These are phyloP conservation scores for Leccinum subrobustum DNA, from an alignment of 1,284 basidiomycete genomes.

Conservation along the genomic window DNA sequence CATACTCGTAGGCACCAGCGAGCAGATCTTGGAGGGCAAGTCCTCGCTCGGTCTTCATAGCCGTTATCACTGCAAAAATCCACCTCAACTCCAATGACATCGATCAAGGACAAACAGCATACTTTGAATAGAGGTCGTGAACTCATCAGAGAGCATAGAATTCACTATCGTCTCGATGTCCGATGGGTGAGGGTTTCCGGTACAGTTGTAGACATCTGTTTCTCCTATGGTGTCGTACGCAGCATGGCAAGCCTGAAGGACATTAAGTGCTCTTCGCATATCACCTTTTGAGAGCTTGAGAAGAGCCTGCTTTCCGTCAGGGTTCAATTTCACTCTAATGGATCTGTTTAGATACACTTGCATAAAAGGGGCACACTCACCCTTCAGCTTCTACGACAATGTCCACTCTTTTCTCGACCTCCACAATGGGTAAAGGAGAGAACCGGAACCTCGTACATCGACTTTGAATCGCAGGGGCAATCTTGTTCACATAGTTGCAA, in stretches of 20 bases:
- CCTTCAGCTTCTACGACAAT: constrained; percentile 84
- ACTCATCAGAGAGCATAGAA: constrained; percentile 96
- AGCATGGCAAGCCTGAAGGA: constrained; percentile 97
- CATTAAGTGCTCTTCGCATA: constrained; percentile 96
- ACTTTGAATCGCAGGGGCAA: constrained; percentile 97
- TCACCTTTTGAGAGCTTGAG: constrained; percentile 94
- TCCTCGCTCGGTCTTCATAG: constrained; percentile 89
- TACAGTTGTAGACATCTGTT: constrained; percentile 94
- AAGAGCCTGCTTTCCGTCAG: constrained; percentile 86
- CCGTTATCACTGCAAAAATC: constrained; percentile 68
- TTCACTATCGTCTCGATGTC: constrained; percentile 94
- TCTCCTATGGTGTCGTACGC: constrained; percentile 91
- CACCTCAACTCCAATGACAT: constrained; percentile 1
- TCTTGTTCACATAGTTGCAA: constrained; percentile 99
- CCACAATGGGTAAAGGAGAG: constrained; percentile 85
- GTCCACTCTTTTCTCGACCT: constrained; percentile 84
- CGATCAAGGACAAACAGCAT: constrained; percentile 28
- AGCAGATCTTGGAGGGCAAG: constrained; percentile 95
- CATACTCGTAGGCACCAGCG: constrained; percentile 89
- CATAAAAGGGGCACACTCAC: constrained; percentile 45
- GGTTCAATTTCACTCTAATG: constrained; percentile 79
- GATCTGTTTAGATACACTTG: constrained; percentile 3
- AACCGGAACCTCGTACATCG: constrained; percentile 98
- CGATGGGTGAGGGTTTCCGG: constrained; percentile 91
- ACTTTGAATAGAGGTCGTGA: constrained; percentile 91